Percentiles rank a stretch among this genome's conserved stretches.
Conservation (phyloP, 306 rosid genomes). For the Psophocarpus tetragonolobus region DNA sequence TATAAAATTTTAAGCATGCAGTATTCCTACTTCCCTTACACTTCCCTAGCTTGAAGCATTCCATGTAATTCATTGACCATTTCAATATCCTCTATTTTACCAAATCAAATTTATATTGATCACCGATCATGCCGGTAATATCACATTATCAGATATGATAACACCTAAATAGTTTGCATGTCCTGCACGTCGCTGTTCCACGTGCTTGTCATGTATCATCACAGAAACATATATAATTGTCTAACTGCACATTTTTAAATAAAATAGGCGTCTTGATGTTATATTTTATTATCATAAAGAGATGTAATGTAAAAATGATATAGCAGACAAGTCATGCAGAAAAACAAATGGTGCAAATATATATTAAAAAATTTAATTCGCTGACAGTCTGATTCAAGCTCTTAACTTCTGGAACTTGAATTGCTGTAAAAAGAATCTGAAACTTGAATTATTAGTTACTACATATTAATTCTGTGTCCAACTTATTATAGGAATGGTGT, state of each 20-base stretch:
- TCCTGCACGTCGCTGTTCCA: neutral
- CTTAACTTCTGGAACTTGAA: neutral
- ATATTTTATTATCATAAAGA: neutral
- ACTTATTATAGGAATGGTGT: too few relatives aligned
- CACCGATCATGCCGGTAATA: neutral
- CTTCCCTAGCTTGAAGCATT: neutral
- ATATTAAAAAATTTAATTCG: neutral
- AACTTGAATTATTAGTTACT: neutral
- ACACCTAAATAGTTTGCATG: neutral
- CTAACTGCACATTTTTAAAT: neutral
- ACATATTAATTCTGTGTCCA: neutral
- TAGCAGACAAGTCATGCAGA: neutral
- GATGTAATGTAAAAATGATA: neutral
- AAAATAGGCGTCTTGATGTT: neutral
- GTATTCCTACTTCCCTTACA: neutral
- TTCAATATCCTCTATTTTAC: neutral
- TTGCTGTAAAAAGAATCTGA: too few relatives aligned
- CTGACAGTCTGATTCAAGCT: neutral
- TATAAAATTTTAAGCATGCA: neutral
- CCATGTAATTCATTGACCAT: neutral
- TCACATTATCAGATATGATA: neutral
- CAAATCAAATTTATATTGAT: neutral
- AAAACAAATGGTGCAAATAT: neutral
- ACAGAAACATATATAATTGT: neutral
- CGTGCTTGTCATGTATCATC: neutral